Percentiles rank a stretch among this genome's conserved stretches.
Conservation (phyloP, 805 yeast species). For the Jamesozyma lodderae region DNA sequence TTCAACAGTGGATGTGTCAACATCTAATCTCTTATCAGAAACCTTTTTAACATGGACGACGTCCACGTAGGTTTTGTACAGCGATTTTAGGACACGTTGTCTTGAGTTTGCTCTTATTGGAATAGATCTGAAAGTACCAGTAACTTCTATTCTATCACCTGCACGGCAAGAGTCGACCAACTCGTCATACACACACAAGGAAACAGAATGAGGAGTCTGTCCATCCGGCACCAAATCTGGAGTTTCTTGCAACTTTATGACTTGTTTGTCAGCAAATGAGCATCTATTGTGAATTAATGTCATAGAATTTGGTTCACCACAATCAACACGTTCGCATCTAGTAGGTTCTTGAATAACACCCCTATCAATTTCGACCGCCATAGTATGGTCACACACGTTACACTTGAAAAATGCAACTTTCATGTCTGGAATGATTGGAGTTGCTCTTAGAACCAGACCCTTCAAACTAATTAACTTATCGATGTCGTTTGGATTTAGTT, state of each 20-base stretch:
- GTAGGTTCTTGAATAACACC: conserved; percentile 92
- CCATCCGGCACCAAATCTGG: conserved; percentile 97
- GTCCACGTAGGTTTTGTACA: conserved; percentile 89
- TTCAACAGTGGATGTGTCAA: conserved; percentile 59
- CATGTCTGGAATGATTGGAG: conserved; percentile 95
- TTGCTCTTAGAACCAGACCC: conserved; percentile 81
- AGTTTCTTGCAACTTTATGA: conserved; percentile 87
- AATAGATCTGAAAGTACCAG: conserved; percentile 87
- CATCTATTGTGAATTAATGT: conserved; percentile 85
- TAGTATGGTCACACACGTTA: conserved; percentile 87
- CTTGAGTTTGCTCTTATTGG: conserved; percentile 84
- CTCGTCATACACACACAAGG: conserved; percentile 91
- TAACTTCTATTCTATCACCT: conserved; percentile 92
- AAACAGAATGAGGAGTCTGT: conserved; percentile 94
- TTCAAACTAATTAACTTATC: conserved; percentile 87
- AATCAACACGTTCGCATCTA: conserved; percentile 80
- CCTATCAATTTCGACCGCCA: conserved; percentile 85
- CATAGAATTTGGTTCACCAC: conserved; percentile 82
- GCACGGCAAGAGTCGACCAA: conserved; percentile 90
- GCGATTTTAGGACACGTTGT: conserved; percentile 71
- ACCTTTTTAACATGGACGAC: conserved; percentile 87
- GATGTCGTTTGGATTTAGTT: conserved; percentile 85
- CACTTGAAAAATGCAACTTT: conserved; percentile 94
- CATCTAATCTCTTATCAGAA: conserved; percentile 72
- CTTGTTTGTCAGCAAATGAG: conserved; percentile 90